These are phyloP conservation scores for Hypomyces rosellus DNA, from an alignment of 2,329 filamentous ascomycete species.

Conservation along the genomic window DNA sequence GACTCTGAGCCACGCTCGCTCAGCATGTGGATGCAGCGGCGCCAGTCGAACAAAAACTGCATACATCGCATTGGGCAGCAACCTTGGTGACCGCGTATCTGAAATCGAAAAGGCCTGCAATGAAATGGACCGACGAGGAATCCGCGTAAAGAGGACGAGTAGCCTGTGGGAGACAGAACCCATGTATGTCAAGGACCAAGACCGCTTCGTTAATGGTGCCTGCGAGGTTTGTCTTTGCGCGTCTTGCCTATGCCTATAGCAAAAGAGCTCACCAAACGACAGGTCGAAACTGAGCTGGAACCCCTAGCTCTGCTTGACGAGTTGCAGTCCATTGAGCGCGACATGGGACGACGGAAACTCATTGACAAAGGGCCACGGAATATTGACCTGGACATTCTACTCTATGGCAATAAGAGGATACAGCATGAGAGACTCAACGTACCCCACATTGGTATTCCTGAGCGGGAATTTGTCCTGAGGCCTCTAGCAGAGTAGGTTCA, in stretches of 20 bases:
- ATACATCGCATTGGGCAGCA: constrained; percentile 87
- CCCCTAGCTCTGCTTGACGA: constrained; percentile 72
- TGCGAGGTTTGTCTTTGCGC: constrained; percentile 59
- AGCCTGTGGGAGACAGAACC: constrained; percentile 90
- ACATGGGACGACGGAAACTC: constrained; percentile 72
- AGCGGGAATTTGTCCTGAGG: constrained; percentile 88
- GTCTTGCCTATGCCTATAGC: not conserved
- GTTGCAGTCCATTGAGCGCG: constrained; percentile 77
- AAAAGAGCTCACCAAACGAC: not conserved
- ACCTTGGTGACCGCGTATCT: constrained; percentile 76
- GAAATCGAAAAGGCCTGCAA: constrained; percentile 81
- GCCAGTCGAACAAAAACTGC: constrained; percentile 42
- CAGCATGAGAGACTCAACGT: constrained; percentile 69
- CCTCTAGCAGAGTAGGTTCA: constrained; percentile 68
- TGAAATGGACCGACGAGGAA: constrained; percentile 66
- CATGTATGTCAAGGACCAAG: constrained; percentile 93
- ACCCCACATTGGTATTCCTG: constrained; percentile 77
- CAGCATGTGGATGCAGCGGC: constrained; percentile 31
- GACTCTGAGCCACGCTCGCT: constrained; percentile 15
- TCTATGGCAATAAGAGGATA: constrained; percentile 66
- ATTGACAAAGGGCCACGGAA: constrained; percentile 92
- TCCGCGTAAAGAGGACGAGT: constrained; percentile 74
- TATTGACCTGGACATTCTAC: constrained; percentile 87
- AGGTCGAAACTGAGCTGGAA: constrained; percentile 75
- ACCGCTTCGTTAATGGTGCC: constrained; percentile 82